A percentile compares a stretch with the other conserved stretches of the same genome.
Conservation (phyloP, 2,329 filamentous ascomycete species). For the Myriosclerotinia curreyana region DNA sequence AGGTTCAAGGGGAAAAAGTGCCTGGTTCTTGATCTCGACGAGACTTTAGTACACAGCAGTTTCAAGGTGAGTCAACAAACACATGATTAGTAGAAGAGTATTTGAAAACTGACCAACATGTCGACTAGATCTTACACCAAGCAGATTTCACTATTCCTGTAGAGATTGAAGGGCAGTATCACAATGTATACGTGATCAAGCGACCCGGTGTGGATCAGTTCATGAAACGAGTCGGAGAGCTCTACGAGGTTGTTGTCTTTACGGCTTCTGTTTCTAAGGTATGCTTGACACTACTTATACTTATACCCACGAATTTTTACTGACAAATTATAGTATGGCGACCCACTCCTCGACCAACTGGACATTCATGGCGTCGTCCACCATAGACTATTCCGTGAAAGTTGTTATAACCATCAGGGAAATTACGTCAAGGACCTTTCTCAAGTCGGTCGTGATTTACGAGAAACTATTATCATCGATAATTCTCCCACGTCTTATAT, state of each 20-base stretch:
- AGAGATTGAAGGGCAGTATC: slow-evolving; percentile 97
- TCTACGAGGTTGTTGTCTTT: slow-evolving; percentile 98
- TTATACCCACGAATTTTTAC: background rate
- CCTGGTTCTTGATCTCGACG: slow-evolving; percentile 89
- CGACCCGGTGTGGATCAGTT: slow-evolving; percentile 97
- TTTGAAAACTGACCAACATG: slow-evolving; percentile 3
- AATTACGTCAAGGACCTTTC: slow-evolving; percentile 99
- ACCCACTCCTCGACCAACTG: slow-evolving; percentile 90
- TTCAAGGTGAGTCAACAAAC: slow-evolving; percentile 71
- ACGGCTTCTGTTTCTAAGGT: slow-evolving; percentile 98
- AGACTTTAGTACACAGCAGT: slow-evolving; percentile 96
- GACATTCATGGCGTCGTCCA: slow-evolving; percentile 98
- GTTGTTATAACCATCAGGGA: slow-evolving; percentile 98
- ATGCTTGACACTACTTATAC: slow-evolving; percentile 34
- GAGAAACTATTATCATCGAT: slow-evolving; percentile 99
- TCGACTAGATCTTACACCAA: slow-evolving; percentile 80
- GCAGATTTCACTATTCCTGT: slow-evolving; percentile 99
- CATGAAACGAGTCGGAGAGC: slow-evolving; percentile 96
- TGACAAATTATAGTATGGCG: slow-evolving; percentile 68
- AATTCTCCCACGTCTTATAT: slow-evolving; percentile 99
- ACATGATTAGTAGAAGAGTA: slow-evolving; percentile 15
- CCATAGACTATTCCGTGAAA: slow-evolving; percentile 93
- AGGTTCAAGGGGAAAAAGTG: slow-evolving; percentile 88
- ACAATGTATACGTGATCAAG: slow-evolving; percentile 99
- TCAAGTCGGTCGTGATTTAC: slow-evolving; percentile 90